Conservation (phyloP, 2,329 filamentous ascomycete genomes). For the Sarocladium strictum region DNA sequence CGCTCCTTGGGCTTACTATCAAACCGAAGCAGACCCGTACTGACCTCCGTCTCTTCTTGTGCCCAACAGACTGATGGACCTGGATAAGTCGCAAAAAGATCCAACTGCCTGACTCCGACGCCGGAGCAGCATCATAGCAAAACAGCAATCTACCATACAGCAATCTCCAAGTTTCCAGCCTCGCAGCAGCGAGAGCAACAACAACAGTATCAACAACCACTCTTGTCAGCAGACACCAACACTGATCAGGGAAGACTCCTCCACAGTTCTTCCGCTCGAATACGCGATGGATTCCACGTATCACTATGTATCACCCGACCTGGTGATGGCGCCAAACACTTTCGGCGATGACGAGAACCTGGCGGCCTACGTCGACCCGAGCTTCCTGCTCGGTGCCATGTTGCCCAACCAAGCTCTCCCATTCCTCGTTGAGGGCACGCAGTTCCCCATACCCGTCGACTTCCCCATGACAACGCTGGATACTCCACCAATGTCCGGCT, state of each 20-base stretch:
- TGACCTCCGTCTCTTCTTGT: conserved; percentile 2
- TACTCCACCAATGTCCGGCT: not conserved
- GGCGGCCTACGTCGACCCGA: not conserved
- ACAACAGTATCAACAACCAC: not conserved
- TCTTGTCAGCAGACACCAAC: not conserved
- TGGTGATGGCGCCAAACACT: not conserved
- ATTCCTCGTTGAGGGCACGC: not conserved
- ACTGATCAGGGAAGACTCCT: not conserved
- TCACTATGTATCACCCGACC: not conserved
- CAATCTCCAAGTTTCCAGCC: not conserved
- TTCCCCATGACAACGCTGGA: not conserved
- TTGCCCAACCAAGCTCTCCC: not conserved
- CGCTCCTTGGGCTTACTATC: not conserved
- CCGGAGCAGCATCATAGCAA: conserved; percentile 7
- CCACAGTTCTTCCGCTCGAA: not conserved
- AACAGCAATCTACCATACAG: not conserved
- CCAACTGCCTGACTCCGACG: conserved; percentile 8
- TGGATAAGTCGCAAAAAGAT: conserved; percentile 10
- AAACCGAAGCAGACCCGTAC: not conserved
- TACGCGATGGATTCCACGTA: not conserved
- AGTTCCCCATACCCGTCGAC: not conserved
- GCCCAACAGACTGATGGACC: conserved; percentile 6
- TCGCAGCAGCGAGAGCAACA: not conserved
- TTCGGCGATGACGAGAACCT: conserved; percentile 5
- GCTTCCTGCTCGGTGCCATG: not conserved